Percentiles rank a stretch among this genome's conserved stretches.
Evolutionary conservation across 805 yeast genomes (phyloP).

Genomic region (Yamadazyma paraphyllophila): DNA sequence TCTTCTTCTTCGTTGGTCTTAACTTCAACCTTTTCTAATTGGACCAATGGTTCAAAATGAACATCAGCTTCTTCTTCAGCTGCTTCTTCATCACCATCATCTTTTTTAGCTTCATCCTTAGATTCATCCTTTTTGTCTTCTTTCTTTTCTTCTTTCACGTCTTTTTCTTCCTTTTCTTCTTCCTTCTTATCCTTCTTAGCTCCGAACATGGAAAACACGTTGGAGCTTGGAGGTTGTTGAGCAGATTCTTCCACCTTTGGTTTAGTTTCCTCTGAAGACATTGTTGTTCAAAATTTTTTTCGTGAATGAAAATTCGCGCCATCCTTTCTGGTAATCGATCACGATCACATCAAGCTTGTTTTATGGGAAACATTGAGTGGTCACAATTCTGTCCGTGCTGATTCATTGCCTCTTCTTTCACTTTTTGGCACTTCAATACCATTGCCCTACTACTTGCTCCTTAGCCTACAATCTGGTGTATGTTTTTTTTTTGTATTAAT

Average conservation of each 20-base stretch:
- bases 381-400: too few relatives aligned
- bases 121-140: slow-evolving; percentile 28
- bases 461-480: not conserved
- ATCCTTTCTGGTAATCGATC: not conserved
- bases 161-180: slow-evolving; percentile 29
- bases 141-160: slow-evolving; percentile 31
- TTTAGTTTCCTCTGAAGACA: slow-evolving; percentile 20
- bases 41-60: slow-evolving; percentile 94
- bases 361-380: too few relatives aligned
- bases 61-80: slow-evolving; percentile 71
- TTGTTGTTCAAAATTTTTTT: slow-evolving; percentile 5
- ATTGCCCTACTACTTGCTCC: not conserved
- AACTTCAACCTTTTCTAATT: slow-evolving; percentile 92
- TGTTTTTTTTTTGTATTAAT: not conserved
- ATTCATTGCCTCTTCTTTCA: too few relatives aligned
- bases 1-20: slow-evolving; percentile 61
- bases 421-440: too few relatives aligned
- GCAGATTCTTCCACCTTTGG: slow-evolving; percentile 16
- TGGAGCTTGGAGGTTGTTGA: slow-evolving; percentile 65
- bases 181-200: slow-evolving; percentile 75
- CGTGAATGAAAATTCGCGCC: not conserved
- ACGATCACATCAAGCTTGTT: not conserved
- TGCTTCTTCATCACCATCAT: slow-evolving; percentile 56
- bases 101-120: slow-evolving; percentile 54
- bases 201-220: slow-evolving; percentile 94